These are phyloP conservation scores for Apiospora kogelbergensis DNA, from an alignment of 2,329 filamentous ascomycete species.

Conservation along the genomic window DNA sequence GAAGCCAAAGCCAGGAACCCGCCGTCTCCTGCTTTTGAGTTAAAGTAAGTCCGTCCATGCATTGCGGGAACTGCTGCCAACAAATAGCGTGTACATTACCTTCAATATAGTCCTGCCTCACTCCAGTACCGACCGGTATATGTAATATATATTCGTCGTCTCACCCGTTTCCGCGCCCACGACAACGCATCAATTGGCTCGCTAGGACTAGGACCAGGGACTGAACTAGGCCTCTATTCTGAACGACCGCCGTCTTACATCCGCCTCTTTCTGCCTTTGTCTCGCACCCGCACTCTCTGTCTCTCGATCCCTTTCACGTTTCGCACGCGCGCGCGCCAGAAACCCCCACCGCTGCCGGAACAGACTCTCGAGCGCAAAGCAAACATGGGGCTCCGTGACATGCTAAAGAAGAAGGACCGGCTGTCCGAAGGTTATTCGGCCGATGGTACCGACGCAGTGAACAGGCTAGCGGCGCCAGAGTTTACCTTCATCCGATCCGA, in stretches of 20 bases:
- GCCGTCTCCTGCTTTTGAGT: not conserved
- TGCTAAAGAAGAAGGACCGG: conserved; percentile 54
- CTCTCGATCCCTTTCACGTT: not conserved
- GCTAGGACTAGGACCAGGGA: not conserved
- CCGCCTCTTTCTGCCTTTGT: not conserved
- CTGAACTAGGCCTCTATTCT: not conserved
- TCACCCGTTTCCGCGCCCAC: not conserved
- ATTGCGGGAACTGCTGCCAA: not conserved
- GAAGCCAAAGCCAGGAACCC: not conserved
- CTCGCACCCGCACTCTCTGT: not conserved
- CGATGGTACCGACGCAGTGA: conserved; percentile 35
- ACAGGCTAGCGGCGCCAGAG: conserved; percentile 52
- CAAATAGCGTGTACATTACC: not conserved
- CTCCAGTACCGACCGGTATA: not conserved
- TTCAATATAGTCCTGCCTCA: conserved; percentile 3
- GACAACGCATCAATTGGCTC: not conserved
- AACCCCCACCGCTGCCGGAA: not conserved
- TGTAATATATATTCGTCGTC: not conserved
- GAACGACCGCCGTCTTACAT: not conserved
- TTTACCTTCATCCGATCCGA: conserved; percentile 87
- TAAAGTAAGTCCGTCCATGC: not conserved
- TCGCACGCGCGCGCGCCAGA: not conserved
- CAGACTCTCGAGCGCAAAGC: not conserved
- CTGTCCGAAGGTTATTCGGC: conserved; percentile 35
- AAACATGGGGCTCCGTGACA: not conserved